Evolutionary conservation across 2,329 filamentous ascomycete species (phyloP).

Genomic region (Trichoderma gracile): DNA sequence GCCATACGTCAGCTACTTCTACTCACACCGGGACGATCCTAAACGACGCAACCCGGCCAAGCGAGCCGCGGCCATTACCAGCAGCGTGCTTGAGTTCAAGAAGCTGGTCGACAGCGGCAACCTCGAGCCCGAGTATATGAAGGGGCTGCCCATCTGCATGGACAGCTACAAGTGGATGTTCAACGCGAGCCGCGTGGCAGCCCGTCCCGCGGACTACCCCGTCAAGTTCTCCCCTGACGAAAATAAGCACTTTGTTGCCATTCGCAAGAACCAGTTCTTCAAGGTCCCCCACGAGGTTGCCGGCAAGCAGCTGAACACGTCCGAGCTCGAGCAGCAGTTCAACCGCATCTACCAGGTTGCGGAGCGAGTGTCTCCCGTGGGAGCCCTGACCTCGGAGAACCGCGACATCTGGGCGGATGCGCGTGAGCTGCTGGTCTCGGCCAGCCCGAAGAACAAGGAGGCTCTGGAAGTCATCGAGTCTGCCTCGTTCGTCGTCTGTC

Average conservation of each 20-base stretch:
- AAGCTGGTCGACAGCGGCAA: conserved; percentile 79
- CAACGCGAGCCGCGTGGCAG: conserved; percentile 84
- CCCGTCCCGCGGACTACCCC: conserved; percentile 77
- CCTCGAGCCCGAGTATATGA: conserved; percentile 98
- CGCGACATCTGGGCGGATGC: conserved; percentile 90
- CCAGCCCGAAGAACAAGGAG: conserved; percentile 76
- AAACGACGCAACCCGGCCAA: conserved; percentile 84
- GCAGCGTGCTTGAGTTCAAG: conserved; percentile 89
- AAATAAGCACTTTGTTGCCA: conserved; percentile 83
- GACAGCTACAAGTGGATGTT: conserved; percentile 99
- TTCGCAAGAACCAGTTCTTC: conserved; percentile 98
- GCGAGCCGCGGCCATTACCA: conserved; percentile 87
- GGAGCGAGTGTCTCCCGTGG: conserved; percentile 71
- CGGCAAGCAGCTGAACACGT: conserved; percentile 82
- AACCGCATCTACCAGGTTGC: conserved; percentile 76
- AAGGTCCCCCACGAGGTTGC: conserved; percentile 81
- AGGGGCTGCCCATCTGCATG: conserved; percentile 96
- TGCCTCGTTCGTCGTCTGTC: conserved; percentile 85
- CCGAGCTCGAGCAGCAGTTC: conserved; percentile 90
- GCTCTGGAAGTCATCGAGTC: conserved; percentile 82
- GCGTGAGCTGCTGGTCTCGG: conserved; percentile 70
- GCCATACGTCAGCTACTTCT: conserved; percentile 99
- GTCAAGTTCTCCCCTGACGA: conserved; percentile 74
- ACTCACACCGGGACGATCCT: conserved; percentile 94
- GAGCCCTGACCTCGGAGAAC: conserved; percentile 86